Conservation (phyloP, 305 asterid species). For the Striga hermonthica region DNA sequence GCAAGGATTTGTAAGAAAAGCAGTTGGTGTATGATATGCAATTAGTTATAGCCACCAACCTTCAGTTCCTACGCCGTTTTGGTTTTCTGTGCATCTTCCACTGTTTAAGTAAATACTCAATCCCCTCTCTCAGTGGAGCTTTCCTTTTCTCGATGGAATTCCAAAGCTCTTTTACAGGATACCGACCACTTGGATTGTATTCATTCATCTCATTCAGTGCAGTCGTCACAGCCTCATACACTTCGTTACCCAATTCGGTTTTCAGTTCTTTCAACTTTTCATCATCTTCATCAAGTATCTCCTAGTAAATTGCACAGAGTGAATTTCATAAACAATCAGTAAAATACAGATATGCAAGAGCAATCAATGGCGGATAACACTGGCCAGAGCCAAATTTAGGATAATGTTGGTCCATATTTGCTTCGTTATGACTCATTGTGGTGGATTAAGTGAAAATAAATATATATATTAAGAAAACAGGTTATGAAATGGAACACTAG, state of each 20-base stretch:
- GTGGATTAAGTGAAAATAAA: too few species aligned
- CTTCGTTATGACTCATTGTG: too few species aligned
- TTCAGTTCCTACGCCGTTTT: constrained; percentile 38
- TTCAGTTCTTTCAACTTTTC: constrained; percentile 52
- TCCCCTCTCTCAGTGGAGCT: constrained; percentile 52
- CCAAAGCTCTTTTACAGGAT: constrained; percentile 66
- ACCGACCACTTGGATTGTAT: constrained; percentile 80
- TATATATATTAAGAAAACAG: neutral
- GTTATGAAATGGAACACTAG: neutral
- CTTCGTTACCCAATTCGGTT: constrained; percentile 49
- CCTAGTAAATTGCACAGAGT: constrained; percentile 20
- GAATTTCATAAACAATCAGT: neutral
- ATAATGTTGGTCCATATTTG: too few species aligned
- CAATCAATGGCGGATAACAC: too few species aligned
- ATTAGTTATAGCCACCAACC: constrained; percentile 13
- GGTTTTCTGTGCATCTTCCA: constrained; percentile 47
- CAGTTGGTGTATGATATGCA: neutral
- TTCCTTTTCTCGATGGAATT: constrained; percentile 42
- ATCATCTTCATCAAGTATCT: constrained; percentile 57
- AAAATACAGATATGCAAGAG: constrained; percentile 5
- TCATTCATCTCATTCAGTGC: constrained; percentile 66
- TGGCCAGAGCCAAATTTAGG: too few species aligned
- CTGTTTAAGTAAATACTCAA: constrained; percentile 36
- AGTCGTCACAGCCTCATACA: constrained; percentile 46
- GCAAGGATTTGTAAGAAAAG: constrained; percentile 8